phyloP scores from a whole-genome alignment of 768 basidiomycete species.

The Boletus subparvulus region DNA sequence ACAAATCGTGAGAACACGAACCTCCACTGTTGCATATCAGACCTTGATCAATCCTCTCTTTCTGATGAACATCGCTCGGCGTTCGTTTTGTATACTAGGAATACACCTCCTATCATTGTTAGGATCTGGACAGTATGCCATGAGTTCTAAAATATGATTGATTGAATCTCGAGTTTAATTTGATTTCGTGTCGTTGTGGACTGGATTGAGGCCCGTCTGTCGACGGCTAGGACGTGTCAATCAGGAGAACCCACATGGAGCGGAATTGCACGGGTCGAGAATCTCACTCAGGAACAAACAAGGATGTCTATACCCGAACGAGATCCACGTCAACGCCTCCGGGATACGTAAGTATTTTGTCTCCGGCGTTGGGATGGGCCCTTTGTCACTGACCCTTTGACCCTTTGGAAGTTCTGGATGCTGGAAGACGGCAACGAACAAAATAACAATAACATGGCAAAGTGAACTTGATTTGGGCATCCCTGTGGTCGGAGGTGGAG shows the following conservation, averaged over 20 bases:
- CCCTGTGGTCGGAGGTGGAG: too few relatives aligned
- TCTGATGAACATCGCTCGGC: slow-evolving; percentile 8
- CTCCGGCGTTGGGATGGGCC: too few relatives aligned
- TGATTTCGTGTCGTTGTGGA: not conserved
- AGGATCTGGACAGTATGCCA: slow-evolving; percentile 5
- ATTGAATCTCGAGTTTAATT: not conserved
- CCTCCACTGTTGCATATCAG: not conserved
- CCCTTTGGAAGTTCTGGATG: too few relatives aligned
- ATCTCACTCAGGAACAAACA: too few relatives aligned
- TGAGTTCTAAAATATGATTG: slow-evolving; percentile 4
- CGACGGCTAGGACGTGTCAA: not conserved
- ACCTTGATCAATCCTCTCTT: not conserved
- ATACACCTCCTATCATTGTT: not conserved
- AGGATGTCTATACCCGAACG: too few relatives aligned
- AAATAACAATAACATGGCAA: too few relatives aligned
- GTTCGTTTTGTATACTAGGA: slow-evolving; percentile 7
- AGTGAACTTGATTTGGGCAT: too few relatives aligned
- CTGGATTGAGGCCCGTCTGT: not conserved
- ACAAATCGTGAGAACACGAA: not conserved
- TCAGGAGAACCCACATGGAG: too few relatives aligned
- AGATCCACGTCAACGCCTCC: too few relatives aligned
- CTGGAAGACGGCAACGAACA: too few relatives aligned
- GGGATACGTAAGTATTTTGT: too few relatives aligned
- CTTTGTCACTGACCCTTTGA: too few relatives aligned
- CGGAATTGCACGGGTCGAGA: not conserved